A percentile compares a stretch with the other conserved stretches of the same genome.
These are phyloP conservation scores for Diutina catenulata DNA, from an alignment of 1,139 yeast genomes.

Conservation along the genomic window DNA sequence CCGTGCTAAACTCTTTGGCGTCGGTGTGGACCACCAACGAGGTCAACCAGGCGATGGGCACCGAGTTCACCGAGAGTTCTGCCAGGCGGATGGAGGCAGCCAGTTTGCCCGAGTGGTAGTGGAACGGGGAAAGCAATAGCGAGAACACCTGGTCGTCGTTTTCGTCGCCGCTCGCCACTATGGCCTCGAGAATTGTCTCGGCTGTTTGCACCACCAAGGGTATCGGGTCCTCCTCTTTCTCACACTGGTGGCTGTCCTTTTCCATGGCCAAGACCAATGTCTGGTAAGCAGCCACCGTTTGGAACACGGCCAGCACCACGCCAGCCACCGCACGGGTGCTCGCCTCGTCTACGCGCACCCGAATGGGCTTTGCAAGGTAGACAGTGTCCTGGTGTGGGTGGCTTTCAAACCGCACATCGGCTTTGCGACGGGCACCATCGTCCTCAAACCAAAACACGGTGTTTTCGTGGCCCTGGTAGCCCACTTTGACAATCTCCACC, in stretches of 20 bases:
- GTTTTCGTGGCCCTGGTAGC: conserved; percentile 12
- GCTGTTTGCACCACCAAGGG: conserved; percentile 1
- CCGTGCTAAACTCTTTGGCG: not conserved
- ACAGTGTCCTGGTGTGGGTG: conserved; percentile 20
- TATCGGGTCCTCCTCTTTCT: not conserved
- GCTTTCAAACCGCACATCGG: conserved; percentile 42
- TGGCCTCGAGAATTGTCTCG: not conserved
- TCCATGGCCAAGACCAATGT: conserved; percentile 1
- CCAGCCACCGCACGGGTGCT: not conserved
- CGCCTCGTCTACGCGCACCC: conserved; percentile 2
- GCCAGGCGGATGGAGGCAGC: not conserved
- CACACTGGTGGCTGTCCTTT: conserved; percentile 3
- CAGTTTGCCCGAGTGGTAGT: not conserved
- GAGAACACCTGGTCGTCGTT: too few species aligned
- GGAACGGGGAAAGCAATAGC: not conserved
- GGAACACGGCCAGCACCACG: not conserved
- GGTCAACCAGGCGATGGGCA: not conserved
- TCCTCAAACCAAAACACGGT: conserved; percentile 8
- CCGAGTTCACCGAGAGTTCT: not conserved
- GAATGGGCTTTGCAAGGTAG: conserved; percentile 32
- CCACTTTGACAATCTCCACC: conserved; percentile 17
- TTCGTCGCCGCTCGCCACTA: not conserved
- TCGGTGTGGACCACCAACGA: not conserved
- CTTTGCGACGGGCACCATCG: conserved; percentile 13
- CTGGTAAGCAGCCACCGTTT: not conserved